Evolutionary conservation across 1,139 yeast species (phyloP), one percentile per base, ranked within the genome.

Genomic region (Protomyces lactucae-debilis): DNA sequence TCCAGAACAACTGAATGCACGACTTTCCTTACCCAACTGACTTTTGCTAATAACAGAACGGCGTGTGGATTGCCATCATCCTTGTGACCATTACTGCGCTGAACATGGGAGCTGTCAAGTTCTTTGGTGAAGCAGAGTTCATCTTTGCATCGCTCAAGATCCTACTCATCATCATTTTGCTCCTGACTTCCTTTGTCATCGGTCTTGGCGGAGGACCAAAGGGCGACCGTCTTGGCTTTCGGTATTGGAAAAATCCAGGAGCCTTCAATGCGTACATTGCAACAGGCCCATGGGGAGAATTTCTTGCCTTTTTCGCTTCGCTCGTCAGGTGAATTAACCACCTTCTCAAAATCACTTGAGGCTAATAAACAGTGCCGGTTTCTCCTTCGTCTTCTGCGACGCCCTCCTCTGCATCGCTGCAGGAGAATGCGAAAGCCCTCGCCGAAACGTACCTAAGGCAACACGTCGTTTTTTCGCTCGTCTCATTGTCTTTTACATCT

Each of bases 401-500:
- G 48, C 48, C 14, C 48, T 43, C 12, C 48, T 43, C 25, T 16
- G 25, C 18, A 43, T 91, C 69, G 91, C 95, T 21, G 91, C 95
- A 46, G 90, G 95, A 18, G 96, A 90, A 76, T 84, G 95, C 55
- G 80, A 79, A 55, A 85, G 87, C 74, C 96, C 96, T 64, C 80
- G 87, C 73, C 80, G 79, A 71, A 77, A 87, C 8, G 79, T 87
- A 64, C 90, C 92, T 64, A 77, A 79, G 66, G 90, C 91, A 45
- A 83, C 84, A 67, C 86, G 85, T 73, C 89, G 85, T 71, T 88
- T 86, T 16, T 83, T 85, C 74, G 85, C 88, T 85, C 82, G 92
- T 77, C 83, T 87, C 68, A 72, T 85, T 23, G 75, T 86, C 57
- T 85, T 87, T 75, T 87, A 85, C 75, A 75, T 86, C 65, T 76